phyloP scores from a whole-genome alignment of 805 yeast genomes.

The Zygoascus flipseniorum region DNA sequence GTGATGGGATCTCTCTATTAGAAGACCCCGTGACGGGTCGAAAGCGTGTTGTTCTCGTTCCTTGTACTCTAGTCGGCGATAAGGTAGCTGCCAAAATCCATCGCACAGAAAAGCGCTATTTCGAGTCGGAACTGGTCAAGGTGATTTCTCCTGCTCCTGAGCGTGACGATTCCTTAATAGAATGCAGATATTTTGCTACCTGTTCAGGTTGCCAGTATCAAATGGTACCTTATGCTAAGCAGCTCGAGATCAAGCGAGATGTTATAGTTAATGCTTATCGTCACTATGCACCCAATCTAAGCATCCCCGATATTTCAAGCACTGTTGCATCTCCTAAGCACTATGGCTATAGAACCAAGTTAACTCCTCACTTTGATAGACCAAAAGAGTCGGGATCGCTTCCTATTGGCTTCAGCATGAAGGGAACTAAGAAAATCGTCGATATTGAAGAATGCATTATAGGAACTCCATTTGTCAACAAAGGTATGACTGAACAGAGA shows the following conservation, averaged over 20 bases:
- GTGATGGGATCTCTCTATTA: conserved; percentile 73
- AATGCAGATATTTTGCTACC: conserved; percentile 79
- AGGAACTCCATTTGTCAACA: conserved; percentile 72
- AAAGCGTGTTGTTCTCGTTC: conserved; percentile 58
- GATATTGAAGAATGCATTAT: conserved; percentile 93
- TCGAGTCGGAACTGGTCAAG: conserved; percentile 62
- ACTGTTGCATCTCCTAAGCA: conserved; percentile 73
- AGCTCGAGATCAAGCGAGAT: conserved; percentile 59
- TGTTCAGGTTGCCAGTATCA: conserved; percentile 97
- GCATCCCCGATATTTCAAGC: conserved; percentile 51
- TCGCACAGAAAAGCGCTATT: conserved; percentile 67
- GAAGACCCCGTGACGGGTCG: background rate
- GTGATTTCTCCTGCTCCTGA: conserved; percentile 36
- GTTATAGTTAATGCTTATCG: conserved; percentile 78
- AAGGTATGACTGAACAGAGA: conserved; percentile 67
- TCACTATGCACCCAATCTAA: conserved; percentile 50
- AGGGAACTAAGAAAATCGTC: conserved; percentile 58
- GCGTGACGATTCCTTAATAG: conserved; percentile 50
- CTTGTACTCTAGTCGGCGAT: conserved; percentile 88
- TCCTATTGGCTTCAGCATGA: conserved; percentile 80
- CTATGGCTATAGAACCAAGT: conserved; percentile 76
- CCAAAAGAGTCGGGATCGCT: conserved; percentile 48
- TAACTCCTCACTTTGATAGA: conserved; percentile 90
- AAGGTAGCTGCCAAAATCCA: conserved; percentile 58
- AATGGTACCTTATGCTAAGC: conserved; percentile 61